These are phyloP conservation scores for Suillus hirtellus DNA, from an alignment of 768 basidiomycete species.

Conservation along the genomic window DNA sequence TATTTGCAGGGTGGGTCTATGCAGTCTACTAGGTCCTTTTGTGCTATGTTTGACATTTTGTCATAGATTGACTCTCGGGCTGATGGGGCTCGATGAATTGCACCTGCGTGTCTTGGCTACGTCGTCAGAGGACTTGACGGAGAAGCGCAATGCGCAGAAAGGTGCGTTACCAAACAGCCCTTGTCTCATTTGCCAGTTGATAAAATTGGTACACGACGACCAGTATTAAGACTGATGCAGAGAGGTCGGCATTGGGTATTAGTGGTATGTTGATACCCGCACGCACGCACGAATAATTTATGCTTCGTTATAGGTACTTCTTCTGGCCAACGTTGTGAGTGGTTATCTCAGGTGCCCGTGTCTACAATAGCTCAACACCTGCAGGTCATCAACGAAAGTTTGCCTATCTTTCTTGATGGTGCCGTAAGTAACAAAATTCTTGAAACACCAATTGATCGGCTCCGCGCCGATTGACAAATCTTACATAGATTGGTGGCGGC, in stretches of 20 bases:
- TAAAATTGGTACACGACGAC: conserved; percentile 12
- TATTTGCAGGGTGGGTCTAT: conserved; percentile 81
- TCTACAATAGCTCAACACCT: background rate
- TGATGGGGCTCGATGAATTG: conserved; percentile 93
- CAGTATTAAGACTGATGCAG: conserved; percentile 56
- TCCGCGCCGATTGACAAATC: background rate
- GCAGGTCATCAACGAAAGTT: conserved; percentile 81
- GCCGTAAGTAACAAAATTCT: conserved; percentile 40
- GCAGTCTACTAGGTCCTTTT: background rate
- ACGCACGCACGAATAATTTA: conserved; percentile 10
- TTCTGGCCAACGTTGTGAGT: conserved; percentile 85
- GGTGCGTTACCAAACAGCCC: conserved; percentile 40
- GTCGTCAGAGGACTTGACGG: conserved; percentile 72
- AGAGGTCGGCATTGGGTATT: conserved; percentile 91
- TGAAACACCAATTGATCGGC: conserved; percentile 8
- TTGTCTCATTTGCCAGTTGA: background rate
- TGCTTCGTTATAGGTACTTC: conserved; percentile 56
- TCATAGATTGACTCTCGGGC: conserved; percentile 77
- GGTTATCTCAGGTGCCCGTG: background rate
- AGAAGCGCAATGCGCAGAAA: conserved; percentile 69
- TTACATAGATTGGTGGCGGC: conserved; percentile 58
- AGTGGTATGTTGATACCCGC: conserved; percentile 52
- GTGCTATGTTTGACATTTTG: background rate
- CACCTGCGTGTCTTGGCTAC: conserved; percentile 83
- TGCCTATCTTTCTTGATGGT: conserved; percentile 80